A percentile compares a stretch with the other conserved stretches of the same genome.
These are phyloP conservation scores for Euphorbia peplus DNA, from an alignment of 345 rosid genomes.

Conservation along the genomic window DNA sequence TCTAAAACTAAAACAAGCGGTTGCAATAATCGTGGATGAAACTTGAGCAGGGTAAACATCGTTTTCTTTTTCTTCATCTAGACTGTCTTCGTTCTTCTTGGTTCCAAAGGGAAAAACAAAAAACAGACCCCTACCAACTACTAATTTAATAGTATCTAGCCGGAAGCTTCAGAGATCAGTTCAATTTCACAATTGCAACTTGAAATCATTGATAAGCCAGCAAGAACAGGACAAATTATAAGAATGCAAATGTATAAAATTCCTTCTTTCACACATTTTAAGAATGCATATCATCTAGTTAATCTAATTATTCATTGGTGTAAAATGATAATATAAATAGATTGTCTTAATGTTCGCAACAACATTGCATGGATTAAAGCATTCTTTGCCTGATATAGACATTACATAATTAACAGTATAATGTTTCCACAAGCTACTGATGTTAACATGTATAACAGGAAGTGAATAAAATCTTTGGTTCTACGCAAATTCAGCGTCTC, in stretches of 20 bases:
- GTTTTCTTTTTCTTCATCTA: too few relatives aligned
- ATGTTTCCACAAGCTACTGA: background rate
- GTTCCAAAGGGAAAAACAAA: too few relatives aligned
- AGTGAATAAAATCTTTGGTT: background rate
- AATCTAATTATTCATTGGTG: background rate
- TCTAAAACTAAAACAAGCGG: too few relatives aligned
- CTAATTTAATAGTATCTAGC: constrained; percentile 1
- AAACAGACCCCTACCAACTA: constrained; percentile 4
- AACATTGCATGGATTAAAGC: too few relatives aligned
- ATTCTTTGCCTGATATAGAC: background rate
- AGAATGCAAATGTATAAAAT: constrained; percentile 2
- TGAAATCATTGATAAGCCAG: background rate
- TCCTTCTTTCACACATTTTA: background rate
- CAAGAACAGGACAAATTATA: background rate
- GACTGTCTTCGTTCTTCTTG: too few relatives aligned
- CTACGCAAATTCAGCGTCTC: too few relatives aligned
- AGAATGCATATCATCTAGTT: background rate
- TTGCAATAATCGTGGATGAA: too few relatives aligned
- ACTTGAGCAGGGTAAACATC: too few relatives aligned
- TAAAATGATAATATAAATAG: background rate
- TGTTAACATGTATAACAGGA: background rate
- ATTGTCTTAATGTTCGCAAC: background rate
- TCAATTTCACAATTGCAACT: background rate
- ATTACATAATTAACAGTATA: background rate
- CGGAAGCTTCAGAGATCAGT: background rate